Evolutionary conservation across 768 basidiomycete genomes (phyloP).

Genomic region (Amanita polypyramis): DNA sequence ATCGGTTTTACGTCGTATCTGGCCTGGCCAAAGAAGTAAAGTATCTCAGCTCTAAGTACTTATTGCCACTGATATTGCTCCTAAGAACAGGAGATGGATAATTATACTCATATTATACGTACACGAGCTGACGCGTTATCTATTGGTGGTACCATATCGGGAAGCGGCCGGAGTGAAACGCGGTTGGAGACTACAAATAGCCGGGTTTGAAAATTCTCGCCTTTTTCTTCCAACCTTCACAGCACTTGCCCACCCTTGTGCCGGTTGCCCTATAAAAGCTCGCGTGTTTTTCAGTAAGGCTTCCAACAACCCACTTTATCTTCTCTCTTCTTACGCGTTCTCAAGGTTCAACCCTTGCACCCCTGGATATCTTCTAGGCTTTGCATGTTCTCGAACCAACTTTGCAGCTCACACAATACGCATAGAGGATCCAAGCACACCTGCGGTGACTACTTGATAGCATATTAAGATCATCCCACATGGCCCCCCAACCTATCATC

Average conservation of each 20-base stretch:
- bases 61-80: no score
- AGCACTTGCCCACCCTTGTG: neutral
- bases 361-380: slow-evolving; percentile 22
- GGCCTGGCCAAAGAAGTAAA: neutral
- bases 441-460: slow-evolving; percentile 53
- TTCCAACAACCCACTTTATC: neutral
- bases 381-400: slow-evolving; percentile 96
- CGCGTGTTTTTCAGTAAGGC: neutral
- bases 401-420: slow-evolving; percentile 81
- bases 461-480: slow-evolving; percentile 25
- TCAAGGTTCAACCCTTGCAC: neutral
- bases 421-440: slow-evolving; percentile 85
- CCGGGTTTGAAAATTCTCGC: neutral
- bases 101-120: no score
- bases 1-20: neutral
- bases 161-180: neutral
- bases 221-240: neutral
- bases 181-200: neutral
- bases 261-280: neutral
- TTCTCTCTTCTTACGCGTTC: neutral
- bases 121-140: no score
- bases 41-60: no score
- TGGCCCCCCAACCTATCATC: slow-evolving; percentile 37
- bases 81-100: no score
- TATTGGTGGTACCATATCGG: neutral